These are phyloP conservation scores for Geranomyces michiganensis DNA, from an alignment of 192 early-diverging fungal species.

Conservation along the genomic window DNA sequence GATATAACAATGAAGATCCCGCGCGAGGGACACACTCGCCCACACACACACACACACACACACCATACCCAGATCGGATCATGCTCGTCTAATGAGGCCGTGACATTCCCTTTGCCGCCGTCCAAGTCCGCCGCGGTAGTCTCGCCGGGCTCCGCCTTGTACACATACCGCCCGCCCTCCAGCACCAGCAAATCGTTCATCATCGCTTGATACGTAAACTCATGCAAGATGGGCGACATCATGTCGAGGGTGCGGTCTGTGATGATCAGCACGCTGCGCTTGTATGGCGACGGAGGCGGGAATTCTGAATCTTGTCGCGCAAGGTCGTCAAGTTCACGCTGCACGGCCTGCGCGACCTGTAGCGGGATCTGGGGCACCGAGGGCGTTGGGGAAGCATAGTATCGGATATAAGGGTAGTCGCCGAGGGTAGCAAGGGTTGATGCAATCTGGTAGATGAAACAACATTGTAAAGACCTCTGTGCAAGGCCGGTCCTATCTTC, in stretches of 20 bases:
- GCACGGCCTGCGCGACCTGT: constrained; percentile 76
- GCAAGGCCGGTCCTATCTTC: no score
- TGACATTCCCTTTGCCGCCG: not conserved
- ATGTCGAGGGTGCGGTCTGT: constrained; percentile 91
- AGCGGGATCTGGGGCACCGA: constrained; percentile 71
- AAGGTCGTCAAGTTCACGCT: constrained; percentile 83
- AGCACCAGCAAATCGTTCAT: constrained; percentile 81
- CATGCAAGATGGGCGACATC: constrained; percentile 89
- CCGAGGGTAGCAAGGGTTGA: constrained; percentile 87
- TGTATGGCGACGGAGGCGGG: constrained; percentile 43
- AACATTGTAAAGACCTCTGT: no score
- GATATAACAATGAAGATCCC: not conserved
- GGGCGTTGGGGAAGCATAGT: constrained; percentile 77
- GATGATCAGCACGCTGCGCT: constrained; percentile 81
- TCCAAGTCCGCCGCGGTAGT: not conserved
- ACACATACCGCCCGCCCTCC: constrained; percentile 46
- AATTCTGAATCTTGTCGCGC: constrained; percentile 68
- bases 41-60: not conserved
- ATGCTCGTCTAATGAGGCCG: constrained; percentile 67
- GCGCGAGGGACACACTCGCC: no score
- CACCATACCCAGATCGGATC: constrained; percentile 72
- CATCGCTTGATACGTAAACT: constrained; percentile 99
- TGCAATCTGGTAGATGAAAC: constrained; percentile 62
- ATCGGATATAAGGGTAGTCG: constrained; percentile 91
- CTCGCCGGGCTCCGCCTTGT: constrained; percentile 10